These are phyloP conservation scores for Candida adriatica DNA, from an alignment of 805 yeast species.

Conservation along the genomic window DNA sequence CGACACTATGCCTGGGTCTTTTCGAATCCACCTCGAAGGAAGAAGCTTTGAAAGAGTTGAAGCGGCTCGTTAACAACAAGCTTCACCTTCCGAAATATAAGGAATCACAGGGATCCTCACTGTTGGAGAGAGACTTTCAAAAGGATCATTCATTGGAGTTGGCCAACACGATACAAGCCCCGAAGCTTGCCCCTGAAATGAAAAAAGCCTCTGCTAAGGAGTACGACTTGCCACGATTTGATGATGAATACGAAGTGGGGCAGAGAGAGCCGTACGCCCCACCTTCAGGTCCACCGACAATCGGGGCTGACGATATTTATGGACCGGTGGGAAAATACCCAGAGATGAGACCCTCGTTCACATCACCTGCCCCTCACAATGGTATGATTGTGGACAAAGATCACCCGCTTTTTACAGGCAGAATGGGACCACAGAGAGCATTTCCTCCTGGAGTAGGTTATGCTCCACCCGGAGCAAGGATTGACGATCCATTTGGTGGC, in stretches of 20 bases:
- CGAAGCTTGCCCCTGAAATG: background rate
- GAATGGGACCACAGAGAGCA: background rate
- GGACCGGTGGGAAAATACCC: constrained; percentile 43
- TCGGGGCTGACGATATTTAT: constrained; percentile 46
- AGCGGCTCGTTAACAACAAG: too few species aligned
- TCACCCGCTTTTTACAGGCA: constrained; percentile 40
- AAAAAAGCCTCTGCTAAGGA: background rate
- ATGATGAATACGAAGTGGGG: constrained; percentile 39
- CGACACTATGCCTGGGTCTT: too few species aligned
- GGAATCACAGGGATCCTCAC: too few species aligned
- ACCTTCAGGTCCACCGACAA: background rate
- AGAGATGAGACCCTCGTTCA: constrained; percentile 28
- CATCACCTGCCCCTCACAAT: constrained; percentile 21
- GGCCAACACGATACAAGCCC: background rate
- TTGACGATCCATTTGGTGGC: constrained; percentile 10
- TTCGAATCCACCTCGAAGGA: too few species aligned
- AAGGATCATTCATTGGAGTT: background rate
- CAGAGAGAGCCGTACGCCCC: constrained; percentile 1
- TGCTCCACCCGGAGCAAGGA: constrained; percentile 9
- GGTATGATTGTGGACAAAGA: constrained; percentile 50
- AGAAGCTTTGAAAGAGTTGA: too few species aligned
- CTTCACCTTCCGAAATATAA: too few species aligned
- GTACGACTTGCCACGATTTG: constrained; percentile 40
- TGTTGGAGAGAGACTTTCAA: background rate
- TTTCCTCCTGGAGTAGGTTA: constrained; percentile 30